Evolutionary conservation across 2,329 filamentous ascomycete genomes (phyloP).

Genomic region (Drechslerella coelobrocha): DNA sequence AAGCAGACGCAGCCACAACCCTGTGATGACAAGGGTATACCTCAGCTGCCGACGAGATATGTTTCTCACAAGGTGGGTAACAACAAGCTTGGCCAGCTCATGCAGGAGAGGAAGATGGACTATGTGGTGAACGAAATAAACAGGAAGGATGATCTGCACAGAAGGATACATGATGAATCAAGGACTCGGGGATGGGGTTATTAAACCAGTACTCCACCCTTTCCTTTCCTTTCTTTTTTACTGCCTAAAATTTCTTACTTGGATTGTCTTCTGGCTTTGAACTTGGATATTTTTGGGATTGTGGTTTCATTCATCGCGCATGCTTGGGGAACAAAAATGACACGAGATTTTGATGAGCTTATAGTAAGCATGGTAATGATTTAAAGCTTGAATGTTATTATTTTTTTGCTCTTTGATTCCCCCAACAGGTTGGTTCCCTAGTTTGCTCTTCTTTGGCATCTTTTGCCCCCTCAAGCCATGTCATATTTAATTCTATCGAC

Average conservation of each 20-base stretch:
- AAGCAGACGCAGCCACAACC: not conserved
- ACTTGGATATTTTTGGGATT: no score
- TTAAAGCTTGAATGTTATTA: no score
- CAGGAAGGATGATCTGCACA: conserved; percentile 36
- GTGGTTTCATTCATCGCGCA: no score
- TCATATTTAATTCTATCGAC: no score
- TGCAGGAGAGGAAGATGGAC: conserved; percentile 44
- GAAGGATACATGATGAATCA: conserved; percentile 36
- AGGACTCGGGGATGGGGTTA: conserved; percentile 27
- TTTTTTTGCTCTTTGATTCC: no score
- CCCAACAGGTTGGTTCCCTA: no score
- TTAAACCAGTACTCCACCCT: not conserved
- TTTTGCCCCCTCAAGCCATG: no score
- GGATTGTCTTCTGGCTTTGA: no score
- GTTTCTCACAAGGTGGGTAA: conserved; percentile 24
- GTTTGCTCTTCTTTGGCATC: no score
- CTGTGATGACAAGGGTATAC: conserved; percentile 19
- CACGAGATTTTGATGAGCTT: no score
- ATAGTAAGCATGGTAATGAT: no score
- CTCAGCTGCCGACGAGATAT: conserved; percentile 36
- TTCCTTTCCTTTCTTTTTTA: not conserved
- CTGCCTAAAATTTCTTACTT: not conserved
- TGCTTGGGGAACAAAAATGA: no score
- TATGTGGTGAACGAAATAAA: conserved; percentile 37
- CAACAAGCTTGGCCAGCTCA: conserved; percentile 17